A percentile compares a stretch with the other conserved stretches of the same genome.
phyloP scores from a whole-genome alignment of 148 eudicot genomes.

The Salicornia ramosissima region DNA sequence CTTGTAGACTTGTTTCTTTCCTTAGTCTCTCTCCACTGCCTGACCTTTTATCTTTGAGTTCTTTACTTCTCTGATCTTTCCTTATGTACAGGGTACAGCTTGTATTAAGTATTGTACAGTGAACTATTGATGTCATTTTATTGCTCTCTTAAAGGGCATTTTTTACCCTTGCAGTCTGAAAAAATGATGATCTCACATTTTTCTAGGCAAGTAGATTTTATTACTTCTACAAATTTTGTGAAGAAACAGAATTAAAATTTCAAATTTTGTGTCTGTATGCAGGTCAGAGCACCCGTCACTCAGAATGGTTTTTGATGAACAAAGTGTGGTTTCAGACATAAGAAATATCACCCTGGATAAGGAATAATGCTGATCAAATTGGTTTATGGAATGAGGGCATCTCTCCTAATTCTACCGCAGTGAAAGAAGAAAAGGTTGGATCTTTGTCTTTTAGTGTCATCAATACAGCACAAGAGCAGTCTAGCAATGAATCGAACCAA shows the following conservation, averaged over 20 bases:
- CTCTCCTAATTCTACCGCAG: constrained; percentile 23
- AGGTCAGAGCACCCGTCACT: constrained; percentile 40
- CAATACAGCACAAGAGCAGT: constrained; percentile 38
- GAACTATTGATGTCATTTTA: too few relatives aligned
- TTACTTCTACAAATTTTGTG: not conserved
- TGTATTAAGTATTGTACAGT: too few relatives aligned
- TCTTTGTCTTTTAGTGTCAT: constrained; percentile 69
- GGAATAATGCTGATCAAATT: constrained; percentile 13
- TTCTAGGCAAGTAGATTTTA: constrained; percentile 57
- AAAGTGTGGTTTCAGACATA: constrained; percentile 42
- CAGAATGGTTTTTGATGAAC: constrained; percentile 34
- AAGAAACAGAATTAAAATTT: too few relatives aligned
- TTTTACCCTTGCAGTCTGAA: constrained; percentile 28
- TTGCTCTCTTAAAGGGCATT: too few relatives aligned
- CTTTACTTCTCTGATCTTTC: too few relatives aligned
- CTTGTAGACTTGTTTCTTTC: too few relatives aligned
- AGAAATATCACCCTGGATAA: constrained; percentile 41
- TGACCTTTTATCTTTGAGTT: too few relatives aligned
- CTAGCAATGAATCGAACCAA: constrained; percentile 23
- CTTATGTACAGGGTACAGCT: too few relatives aligned
- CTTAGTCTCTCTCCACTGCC: too few relatives aligned
- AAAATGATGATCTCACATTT: constrained; percentile 72
- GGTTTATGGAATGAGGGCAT: constrained; percentile 34
- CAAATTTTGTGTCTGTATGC: constrained; percentile 6
- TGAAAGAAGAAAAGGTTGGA: constrained; percentile 58